phyloP scores from a whole-genome alignment of 306 rosid species.

The Psophocarpus tetragonolobus region DNA sequence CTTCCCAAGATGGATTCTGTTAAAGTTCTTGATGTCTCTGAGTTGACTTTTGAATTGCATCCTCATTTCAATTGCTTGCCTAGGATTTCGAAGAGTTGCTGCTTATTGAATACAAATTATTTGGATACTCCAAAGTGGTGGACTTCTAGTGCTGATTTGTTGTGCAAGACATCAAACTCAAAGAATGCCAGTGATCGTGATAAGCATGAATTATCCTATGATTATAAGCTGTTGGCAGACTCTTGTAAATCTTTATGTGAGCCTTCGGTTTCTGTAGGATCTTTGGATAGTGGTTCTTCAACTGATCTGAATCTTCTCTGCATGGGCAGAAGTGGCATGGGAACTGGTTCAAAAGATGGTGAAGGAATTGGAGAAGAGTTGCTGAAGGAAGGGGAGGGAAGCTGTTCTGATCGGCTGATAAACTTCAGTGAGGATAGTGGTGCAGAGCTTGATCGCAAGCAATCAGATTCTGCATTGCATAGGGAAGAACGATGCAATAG shows the following conservation, averaged over 20 bases:
- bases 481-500: slow-evolving; percentile 34
- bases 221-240: slow-evolving; percentile 12
- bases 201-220: slow-evolving; percentile 26
- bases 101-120: slow-evolving; percentile 42
- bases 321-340: slow-evolving; percentile 30
- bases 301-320: slow-evolving; percentile 29
- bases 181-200: slow-evolving; percentile 23
- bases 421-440: slow-evolving; percentile 39
- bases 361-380: slow-evolving; percentile 37
- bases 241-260: slow-evolving; percentile 24
- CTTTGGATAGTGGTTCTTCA: slow-evolving; percentile 43
- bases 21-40: slow-evolving; percentile 42
- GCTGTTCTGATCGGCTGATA: slow-evolving; percentile 46
- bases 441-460: slow-evolving; percentile 46
- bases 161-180: slow-evolving; percentile 20
- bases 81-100: slow-evolving; percentile 40
- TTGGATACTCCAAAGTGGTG: slow-evolving; percentile 27
- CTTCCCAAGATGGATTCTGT: slow-evolving; percentile 21
- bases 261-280: slow-evolving; percentile 35
- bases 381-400: slow-evolving; percentile 56
- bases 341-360: slow-evolving; percentile 26
- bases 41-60: slow-evolving; percentile 45
- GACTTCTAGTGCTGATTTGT: slow-evolving; percentile 32
- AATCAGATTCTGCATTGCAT: slow-evolving; percentile 20
- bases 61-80: slow-evolving; percentile 36